Evolutionary conservation across 2,329 filamentous ascomycete genomes (phyloP), one percentile per base, ranked within the genome.

Genomic region (Colletotrichum zoysiae): DNA sequence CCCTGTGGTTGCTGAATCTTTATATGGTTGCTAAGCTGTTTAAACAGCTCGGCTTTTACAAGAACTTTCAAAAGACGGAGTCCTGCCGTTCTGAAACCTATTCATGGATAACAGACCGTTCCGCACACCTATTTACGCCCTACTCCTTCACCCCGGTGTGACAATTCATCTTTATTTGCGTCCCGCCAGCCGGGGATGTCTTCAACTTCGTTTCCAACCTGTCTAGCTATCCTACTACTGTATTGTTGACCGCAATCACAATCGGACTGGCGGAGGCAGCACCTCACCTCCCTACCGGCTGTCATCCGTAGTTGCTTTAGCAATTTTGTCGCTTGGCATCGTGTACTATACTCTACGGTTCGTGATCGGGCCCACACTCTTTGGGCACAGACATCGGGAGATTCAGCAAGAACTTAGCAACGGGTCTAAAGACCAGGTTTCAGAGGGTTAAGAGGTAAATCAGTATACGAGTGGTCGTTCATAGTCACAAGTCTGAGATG

Each of bases 101-200:
- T 75, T 35, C 35, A 35, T 35, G 35, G 35, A 35, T 6, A 35
- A 35, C 35, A 35, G 35, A 35, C 35, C 35, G 35, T 35, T 35
- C 35, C 35, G 35, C 35, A 35, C 35, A 35, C 35, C 35, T 76
- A 75, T 77, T 40, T 74, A 64, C 6, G 74, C 72, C 1, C 64
- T 77, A 4, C 5, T 70, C 0, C 70, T 76, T 1, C 76, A 76
- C 18, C 64, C 76, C 0, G 75, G 70, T 1, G 75, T 77, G 1
- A 76, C 75, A 0, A 73, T 76, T 18, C 58, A n/a, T 77, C 5
- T 77, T 77, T 53, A 74, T 77, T 11, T 77, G 76, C 20, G 75
- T 75, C 2, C 75, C 75, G 1, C 76, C 75, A 0, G 75, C 76
- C 0, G 75, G 76, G 3, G 75, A 77, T 18, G 75, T 74, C 20